Conservation (phyloP, 2,329 filamentous ascomycete species). For the Colletotrichum euphorbiae region DNA sequence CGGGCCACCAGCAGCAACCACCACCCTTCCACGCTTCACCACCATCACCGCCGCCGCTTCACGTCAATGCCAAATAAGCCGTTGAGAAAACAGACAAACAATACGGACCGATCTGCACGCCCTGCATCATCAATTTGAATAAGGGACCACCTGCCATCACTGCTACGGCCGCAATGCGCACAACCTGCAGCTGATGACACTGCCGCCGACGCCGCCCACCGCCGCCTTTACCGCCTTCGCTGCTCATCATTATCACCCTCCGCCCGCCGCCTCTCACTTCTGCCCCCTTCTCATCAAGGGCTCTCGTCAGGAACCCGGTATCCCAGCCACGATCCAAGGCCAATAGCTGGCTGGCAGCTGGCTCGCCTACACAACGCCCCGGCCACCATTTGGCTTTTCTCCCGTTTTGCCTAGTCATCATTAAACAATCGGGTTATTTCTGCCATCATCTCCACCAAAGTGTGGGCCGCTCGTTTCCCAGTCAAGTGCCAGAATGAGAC, state of each 20-base stretch:
- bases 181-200: background rate
- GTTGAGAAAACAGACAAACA: slow-evolving; percentile 23
- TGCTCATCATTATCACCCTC: slow-evolving; percentile 29
- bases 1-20: background rate
- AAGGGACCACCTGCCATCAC: slow-evolving; percentile 27
- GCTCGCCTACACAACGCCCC: slow-evolving; percentile 9
- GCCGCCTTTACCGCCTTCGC: slow-evolving; percentile 8
- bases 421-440: slow-evolving; percentile 41
- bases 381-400: slow-evolving; percentile 34
- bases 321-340: background rate
- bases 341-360: slow-evolving; percentile 10
- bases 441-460: slow-evolving; percentile 30
- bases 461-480: slow-evolving; percentile 20
- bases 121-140: slow-evolving; percentile 30
- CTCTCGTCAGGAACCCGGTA: slow-evolving; percentile 6
- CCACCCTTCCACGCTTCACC: background rate
- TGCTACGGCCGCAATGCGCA: slow-evolving; percentile 5
- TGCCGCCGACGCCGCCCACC: slow-evolving; percentile 14
- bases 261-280: background rate
- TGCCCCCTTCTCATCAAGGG: background rate
- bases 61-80: slow-evolving; percentile 23
- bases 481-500: slow-evolving; percentile 25
- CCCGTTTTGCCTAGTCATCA: slow-evolving; percentile 39
- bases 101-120: slow-evolving; percentile 19
- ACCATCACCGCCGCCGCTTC: background rate